These are phyloP conservation scores for Calonectria ilicicola DNA, from an alignment of 2,329 filamentous ascomycete species.

Conservation along the genomic window DNA sequence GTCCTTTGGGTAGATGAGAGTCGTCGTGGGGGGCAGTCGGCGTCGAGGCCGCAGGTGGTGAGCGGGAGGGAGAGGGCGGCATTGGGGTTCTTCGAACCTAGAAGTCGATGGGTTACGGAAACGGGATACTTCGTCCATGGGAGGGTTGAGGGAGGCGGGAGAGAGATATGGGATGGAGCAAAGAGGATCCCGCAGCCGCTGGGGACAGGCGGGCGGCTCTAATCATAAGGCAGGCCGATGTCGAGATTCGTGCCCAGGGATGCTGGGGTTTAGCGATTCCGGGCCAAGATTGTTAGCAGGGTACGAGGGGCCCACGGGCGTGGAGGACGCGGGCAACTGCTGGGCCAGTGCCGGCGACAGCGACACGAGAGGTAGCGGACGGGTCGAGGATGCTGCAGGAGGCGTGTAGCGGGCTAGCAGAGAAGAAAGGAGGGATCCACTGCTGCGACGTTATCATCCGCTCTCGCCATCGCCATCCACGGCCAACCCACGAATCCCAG, in stretches of 20 bases:
- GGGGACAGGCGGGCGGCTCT: conserved; percentile 38
- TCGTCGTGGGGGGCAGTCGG: conserved; percentile 51
- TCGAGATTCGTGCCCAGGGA: conserved; percentile 45
- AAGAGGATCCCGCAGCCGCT: conserved; percentile 27
- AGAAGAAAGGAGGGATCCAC: conserved; percentile 31
- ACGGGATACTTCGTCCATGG: conserved; percentile 42
- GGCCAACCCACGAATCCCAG: conserved; percentile 43
- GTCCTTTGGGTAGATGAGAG: conserved; percentile 64
- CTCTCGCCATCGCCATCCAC: conserved; percentile 35
- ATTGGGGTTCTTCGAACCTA: conserved; percentile 43
- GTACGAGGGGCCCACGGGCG: conserved; percentile 30
- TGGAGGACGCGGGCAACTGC: conserved; percentile 9
- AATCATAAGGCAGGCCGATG: conserved; percentile 47
- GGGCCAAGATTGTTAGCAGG: conserved; percentile 35
- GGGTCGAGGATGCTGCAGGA: background rate
- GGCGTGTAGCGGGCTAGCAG: conserved; percentile 32
- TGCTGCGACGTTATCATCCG: conserved; percentile 42
- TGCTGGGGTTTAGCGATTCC: conserved; percentile 40
- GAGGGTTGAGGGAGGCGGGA: conserved; percentile 35
- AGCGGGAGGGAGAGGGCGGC: conserved; percentile 40
- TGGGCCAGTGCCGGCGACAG: background rate
- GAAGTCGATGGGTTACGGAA: conserved; percentile 34
- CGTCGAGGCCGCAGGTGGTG: conserved; percentile 40
- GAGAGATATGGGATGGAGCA: conserved; percentile 36
- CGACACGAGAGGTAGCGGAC: background rate